Conservation (phyloP, 805 yeast species). For the Nakazawaea ambrosiae region DNA sequence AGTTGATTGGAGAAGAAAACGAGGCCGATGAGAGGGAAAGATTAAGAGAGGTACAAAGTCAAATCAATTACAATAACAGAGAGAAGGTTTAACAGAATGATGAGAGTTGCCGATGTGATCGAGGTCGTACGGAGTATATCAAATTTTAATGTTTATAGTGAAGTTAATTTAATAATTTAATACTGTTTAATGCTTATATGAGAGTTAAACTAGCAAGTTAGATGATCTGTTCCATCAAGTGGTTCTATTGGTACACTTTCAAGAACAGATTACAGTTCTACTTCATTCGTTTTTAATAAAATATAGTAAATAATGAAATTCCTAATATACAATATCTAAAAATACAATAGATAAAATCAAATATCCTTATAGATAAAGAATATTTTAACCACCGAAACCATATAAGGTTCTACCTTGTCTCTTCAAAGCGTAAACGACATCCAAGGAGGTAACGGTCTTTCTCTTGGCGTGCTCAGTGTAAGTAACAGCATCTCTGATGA, state of each 20-base stretch:
- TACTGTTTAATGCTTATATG: no score
- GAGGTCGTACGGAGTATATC: no score
- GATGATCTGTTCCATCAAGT: no score
- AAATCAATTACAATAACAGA: neutral
- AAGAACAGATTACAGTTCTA: no score
- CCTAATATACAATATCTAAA: constrained; percentile 10
- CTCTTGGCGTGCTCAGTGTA: constrained; percentile 99
- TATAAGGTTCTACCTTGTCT: constrained; percentile 99
- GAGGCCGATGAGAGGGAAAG: constrained; percentile 15
- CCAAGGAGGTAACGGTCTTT: constrained; percentile 98
- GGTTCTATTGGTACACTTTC: no score
- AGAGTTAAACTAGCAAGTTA: no score
- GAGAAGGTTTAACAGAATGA: neutral
- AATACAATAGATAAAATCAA: no score
- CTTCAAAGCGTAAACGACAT: constrained; percentile 98
- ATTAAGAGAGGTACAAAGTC: constrained; percentile 1
- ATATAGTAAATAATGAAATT: neutral
- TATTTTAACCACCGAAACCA: constrained; percentile 96
- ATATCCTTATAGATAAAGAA: constrained; percentile 6
- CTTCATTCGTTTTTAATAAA: no score
- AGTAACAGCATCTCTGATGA: constrained; percentile 98
- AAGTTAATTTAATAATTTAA: no score
- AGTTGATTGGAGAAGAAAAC: constrained; percentile 31
- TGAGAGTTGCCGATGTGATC: no score
- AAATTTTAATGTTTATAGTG: no score